Base-by-base conservation (phyloP, 169 alveolate genomes). In the Plasmodium gonderi region DNA sequence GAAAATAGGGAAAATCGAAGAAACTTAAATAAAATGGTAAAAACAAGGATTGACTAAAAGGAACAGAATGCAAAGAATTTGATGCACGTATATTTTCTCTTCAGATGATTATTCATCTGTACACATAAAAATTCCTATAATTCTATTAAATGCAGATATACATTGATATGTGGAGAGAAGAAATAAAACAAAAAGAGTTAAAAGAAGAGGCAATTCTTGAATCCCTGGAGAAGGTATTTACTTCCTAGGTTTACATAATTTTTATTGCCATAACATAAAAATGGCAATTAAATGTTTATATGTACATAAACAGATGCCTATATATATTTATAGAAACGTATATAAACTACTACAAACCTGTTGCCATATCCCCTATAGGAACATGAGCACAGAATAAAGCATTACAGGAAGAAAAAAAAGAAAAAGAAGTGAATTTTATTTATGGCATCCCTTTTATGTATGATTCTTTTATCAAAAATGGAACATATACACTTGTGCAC, bases 161-260 rank as follows among this genome's bases (percentile, higher is more conserved):
- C 60, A 23, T 89, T 42, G 51, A 77, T 49, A 77, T 78, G 81
- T 89, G 94, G 94, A 89, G 77, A 45, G 90, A 89, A 20, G 82
- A 89, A 89, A 65, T 76, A 89, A 76, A 67, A 45, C 45, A 77
- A 23, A 89, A 89, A 38, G 90, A 89, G 72, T 12, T 31, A 72
- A 60, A 77, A n/a, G 83, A 89, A 65, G 83, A 77, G 17, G 90
- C 65, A 77, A 89, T 89, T 49, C 82, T 38, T 36, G 90, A 89
- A 77, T 36, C 89, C 11, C 76, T 89, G 80, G 94, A 89, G 42
- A 89, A 89, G 90, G 94, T 89, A 82, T 1, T n/a, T 47, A 33
- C 23, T 8, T 20, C 14, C 23, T 38, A 26, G 20, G 40, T 60
- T 38, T 31, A 2, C 14, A 36, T 29, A 29, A 23, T 44, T 17